Evolutionary conservation across 148 eudicot species (phyloP), one percentile per base, ranked within the genome.

Genomic region (Chenopodium suecicum): DNA sequence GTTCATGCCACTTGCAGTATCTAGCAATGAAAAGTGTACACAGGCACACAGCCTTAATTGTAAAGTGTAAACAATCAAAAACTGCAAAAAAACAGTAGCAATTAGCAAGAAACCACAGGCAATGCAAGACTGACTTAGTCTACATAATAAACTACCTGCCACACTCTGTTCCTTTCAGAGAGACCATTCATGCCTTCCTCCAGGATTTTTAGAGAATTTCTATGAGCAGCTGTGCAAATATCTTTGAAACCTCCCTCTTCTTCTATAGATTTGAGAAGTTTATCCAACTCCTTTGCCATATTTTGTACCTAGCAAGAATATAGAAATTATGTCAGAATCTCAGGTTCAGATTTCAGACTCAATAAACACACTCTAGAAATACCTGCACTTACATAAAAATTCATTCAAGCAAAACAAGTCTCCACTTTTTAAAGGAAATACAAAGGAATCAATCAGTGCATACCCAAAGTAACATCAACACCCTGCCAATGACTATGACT

Each of bases 211-310:
- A 95, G 81, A 14, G 89, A 88, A 60, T 78, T 81, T 70, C 81
- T 85, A 34, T 87, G 90, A 76, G 79, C 85, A 84, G 85, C 79
- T 73, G 87, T 88, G 84, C 93, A 92, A 64, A 86, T 84, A 84
- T 96, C 93, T 46, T 46, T 83, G 80, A 90, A 91, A 74, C 97
- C 95, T 86, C 95, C 98, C 32, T 66, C 77, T 80, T 87, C 89
- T 88, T 92, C 94, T 79, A 92, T 91, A 84, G 82, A 76, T 84
- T 90, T 86, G 58, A 91, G 82, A 83, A 96, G 95, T 64, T 60
- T 56, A 70, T 94, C 98, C 88, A 96, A 78, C 85, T 91, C 92
- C 47, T 85, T 87, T 50, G 90, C 88, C 98, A 96, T 91, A 73
- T 91, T 92, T 81, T 92, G 91, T 79, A 96, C 92, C 99, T 96